Conservation (phyloP, 2,329 filamentous ascomycete species). For the Aspergillus japonicus region DNA sequence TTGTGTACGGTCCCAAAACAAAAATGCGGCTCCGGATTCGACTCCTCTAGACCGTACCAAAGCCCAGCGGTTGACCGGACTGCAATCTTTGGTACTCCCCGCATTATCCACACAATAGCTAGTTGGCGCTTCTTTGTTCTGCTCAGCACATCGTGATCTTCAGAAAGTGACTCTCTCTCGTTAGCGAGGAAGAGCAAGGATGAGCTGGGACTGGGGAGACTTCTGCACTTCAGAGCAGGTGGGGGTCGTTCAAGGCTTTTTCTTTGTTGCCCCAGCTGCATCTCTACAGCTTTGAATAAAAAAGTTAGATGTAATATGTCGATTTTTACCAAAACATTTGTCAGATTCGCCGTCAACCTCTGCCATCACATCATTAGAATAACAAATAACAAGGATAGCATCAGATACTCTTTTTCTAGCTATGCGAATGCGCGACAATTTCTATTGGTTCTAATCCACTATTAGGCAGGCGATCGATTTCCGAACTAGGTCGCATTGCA, state of each 20-base stretch:
- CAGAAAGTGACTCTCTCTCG: not conserved
- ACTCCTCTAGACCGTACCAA: too few relatives aligned
- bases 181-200: not conserved
- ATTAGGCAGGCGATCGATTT: too few relatives aligned
- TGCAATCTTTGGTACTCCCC: not conserved
- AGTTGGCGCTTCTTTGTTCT: not conserved
- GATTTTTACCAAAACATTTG: too few relatives aligned
- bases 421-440: too few relatives aligned
- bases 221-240: not conserved
- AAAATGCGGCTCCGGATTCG: not conserved
- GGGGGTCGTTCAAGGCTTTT: not conserved
- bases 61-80: not conserved
- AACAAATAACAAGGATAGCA: too few relatives aligned
- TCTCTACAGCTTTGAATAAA: too few relatives aligned
- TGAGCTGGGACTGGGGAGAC: not conserved
- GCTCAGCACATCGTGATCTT: not conserved
- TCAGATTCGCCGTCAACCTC: too few relatives aligned
- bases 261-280: not conserved
- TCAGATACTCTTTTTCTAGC: too few relatives aligned
- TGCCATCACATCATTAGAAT: too few relatives aligned
- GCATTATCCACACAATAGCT: not conserved
- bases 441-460: too few relatives aligned
- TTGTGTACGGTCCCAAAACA: not conserved
- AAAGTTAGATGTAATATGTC: too few relatives aligned
- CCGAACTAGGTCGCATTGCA: too few relatives aligned